Conservation (phyloP, 257 asterid genomes). For the Mentha longifolia region DNA sequence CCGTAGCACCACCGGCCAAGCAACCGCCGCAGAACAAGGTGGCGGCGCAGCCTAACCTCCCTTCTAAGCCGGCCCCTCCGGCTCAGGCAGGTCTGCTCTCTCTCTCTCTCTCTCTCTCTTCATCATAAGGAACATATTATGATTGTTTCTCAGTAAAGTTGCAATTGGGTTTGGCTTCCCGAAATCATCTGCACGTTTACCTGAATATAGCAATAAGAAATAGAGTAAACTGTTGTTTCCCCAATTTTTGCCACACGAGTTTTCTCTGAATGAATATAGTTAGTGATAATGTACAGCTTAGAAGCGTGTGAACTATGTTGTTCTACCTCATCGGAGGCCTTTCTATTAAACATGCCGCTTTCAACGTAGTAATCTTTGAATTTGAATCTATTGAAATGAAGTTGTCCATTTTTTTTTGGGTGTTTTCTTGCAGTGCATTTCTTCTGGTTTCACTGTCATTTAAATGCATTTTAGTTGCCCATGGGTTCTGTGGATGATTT, state of each 20-base stretch:
- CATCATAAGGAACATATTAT: no score
- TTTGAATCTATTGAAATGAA: neutral
- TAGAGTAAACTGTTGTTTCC: no score
- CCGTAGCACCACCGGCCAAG: conserved; percentile 39
- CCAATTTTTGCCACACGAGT: neutral
- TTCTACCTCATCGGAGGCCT: no score
- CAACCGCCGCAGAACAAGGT: conserved; percentile 30
- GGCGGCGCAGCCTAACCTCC: conserved; percentile 46
- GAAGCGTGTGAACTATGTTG: no score
- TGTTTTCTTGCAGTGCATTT: no score
- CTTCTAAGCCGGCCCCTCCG: conserved; percentile 73
- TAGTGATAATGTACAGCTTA: no score
- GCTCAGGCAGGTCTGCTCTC: conserved; percentile 60
- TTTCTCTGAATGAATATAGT: neutral
- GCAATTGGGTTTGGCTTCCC: neutral
- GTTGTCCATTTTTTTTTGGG: neutral
- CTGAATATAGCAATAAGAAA: neutral
- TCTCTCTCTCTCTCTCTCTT: neutral
- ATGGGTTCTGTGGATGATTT: neutral
- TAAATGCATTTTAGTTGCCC: neutral
- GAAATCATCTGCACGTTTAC: neutral
- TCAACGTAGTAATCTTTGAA: no score
- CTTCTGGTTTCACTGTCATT: no score
- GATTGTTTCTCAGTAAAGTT: neutral
- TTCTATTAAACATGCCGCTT: no score